Evolutionary conservation across 2,329 filamentous ascomycete species (phyloP), one percentile per base, ranked within the genome.

Genomic region (Fonsecaea pugnacius): DNA sequence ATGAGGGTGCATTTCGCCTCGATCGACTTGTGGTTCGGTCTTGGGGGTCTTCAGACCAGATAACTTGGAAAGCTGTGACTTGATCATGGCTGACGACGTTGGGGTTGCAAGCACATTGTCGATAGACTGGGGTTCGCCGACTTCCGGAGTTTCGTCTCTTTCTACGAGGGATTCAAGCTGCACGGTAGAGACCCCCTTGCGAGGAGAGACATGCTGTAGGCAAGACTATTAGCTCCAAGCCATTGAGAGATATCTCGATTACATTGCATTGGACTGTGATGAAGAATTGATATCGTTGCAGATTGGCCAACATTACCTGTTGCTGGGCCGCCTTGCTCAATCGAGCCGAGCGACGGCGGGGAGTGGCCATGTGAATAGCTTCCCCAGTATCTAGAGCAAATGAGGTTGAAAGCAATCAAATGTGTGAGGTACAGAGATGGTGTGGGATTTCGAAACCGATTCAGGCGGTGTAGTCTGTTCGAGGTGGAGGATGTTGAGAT

Each of bases 1-100:
- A 79, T 90, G 91, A 8, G 94, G 94, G 75, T 97, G 93, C 93
- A 97, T 97, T 75, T 96, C 92, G 65, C 88, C 87, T 68, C 84
- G 84, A 54, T 89, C 81, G 27, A 91, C 90, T 78, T 90, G 89
- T 70, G 89, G 80, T 84, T 3, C 87, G 43, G 86, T 85, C 46
- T 82, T 83, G 4, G 92, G 92, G 1, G 90, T 82, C 61, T 89
- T 74, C 60, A 79, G 70, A 38, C 54, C 60, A 21, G 71, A 75
- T 70, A 56, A 79, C 74, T 57, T 71, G 70, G 51, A 72, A 73
- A 63, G 71, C 67, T 8, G 78, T 74, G 30, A 78, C 21, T 70
- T 65, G 21, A 66, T 73, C 1, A 73, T 74, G 58, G 72, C 75
- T n/a, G 73, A 66, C 27, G 74, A 73, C 18, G 67, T 58, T 27